Conservation (phyloP, 805 yeast genomes). For the Starmerella gropengiesseri region DNA sequence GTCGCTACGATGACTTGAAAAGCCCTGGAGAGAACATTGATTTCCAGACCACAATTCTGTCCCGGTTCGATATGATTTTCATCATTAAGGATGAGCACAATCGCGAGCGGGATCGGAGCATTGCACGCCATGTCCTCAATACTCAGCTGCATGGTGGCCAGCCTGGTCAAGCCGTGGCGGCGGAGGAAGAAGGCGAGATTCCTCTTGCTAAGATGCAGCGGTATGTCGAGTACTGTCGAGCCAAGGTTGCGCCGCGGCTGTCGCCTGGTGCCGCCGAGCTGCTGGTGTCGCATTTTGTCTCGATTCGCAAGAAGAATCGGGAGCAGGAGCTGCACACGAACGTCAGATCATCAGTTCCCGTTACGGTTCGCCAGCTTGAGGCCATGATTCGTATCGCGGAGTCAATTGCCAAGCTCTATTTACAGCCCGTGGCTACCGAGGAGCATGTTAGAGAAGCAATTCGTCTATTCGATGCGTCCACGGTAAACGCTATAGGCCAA, state of each 20-base stretch:
- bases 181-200: conserved; percentile 56
- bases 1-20: conserved; percentile 90
- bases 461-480: conserved; percentile 86
- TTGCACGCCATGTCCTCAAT: conserved; percentile 90
- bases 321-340: conserved; percentile 69
- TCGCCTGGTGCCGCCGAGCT: conserved; percentile 82
- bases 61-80: conserved; percentile 97
- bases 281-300: conserved; percentile 83
- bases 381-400: conserved; percentile 95
- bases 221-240: conserved; percentile 79
- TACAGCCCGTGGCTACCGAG: conserved; percentile 73
- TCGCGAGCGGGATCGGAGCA: conserved; percentile 69
- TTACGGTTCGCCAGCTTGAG: conserved; percentile 93
- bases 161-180: conserved; percentile 35
- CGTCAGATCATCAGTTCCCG: conserved; percentile 90
- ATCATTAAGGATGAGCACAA: conserved; percentile 93
- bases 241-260: conserved; percentile 85
- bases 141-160: conserved; percentile 74
- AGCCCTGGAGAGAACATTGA: conserved; percentile 97
- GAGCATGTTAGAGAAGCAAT: conserved; percentile 94
- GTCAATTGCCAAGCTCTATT: conserved; percentile 74
- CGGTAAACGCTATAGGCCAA: conserved; percentile 86
- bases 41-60: conserved; percentile 90
- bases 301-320: conserved; percentile 74
- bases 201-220: conserved; percentile 85